phyloP scores from a whole-genome alignment of 768 basidiomycete species.

The Trametes gibbosa region DNA sequence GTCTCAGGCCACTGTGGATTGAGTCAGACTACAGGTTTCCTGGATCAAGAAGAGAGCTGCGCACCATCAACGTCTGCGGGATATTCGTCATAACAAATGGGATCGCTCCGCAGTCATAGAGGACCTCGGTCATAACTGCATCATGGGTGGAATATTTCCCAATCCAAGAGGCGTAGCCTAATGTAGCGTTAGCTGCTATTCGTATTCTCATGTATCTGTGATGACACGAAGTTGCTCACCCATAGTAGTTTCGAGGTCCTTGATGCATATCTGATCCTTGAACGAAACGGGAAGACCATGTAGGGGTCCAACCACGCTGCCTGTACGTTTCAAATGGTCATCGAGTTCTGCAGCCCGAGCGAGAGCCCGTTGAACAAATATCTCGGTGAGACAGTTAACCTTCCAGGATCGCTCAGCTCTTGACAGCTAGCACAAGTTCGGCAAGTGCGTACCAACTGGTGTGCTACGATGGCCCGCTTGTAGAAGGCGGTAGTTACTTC shows the following conservation, averaged over 20 bases:
- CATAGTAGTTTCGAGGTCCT: constrained; percentile 56
- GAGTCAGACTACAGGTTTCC: neutral
- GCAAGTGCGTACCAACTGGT: constrained; percentile 36
- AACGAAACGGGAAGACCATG: constrained; percentile 19
- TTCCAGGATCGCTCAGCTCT: too few relatives aligned
- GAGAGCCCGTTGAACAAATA: constrained; percentile 41
- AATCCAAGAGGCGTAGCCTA: constrained; percentile 52
- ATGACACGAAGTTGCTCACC: constrained; percentile 33
- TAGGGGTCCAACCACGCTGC: constrained; percentile 23
- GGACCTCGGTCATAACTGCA: constrained; percentile 46
- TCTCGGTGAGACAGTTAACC: constrained; percentile 47
- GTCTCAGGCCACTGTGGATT: constrained; percentile 46
- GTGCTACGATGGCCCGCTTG: constrained; percentile 45
- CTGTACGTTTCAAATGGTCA: constrained; percentile 34
- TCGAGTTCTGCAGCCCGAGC: constrained; percentile 40
- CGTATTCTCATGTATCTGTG: neutral
- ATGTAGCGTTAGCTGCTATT: too few relatives aligned
- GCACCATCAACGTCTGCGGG: constrained; percentile 35
- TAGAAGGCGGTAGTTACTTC: constrained; percentile 40
- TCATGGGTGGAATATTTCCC: constrained; percentile 43
- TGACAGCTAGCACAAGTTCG: too few relatives aligned
- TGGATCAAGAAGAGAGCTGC: neutral
- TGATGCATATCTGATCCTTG: constrained; percentile 42
- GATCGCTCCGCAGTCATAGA: constrained; percentile 50
- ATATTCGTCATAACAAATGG: constrained; percentile 19